Conservation (phyloP, 805 yeast genomes). For the Candida methanosorbosa region DNA sequence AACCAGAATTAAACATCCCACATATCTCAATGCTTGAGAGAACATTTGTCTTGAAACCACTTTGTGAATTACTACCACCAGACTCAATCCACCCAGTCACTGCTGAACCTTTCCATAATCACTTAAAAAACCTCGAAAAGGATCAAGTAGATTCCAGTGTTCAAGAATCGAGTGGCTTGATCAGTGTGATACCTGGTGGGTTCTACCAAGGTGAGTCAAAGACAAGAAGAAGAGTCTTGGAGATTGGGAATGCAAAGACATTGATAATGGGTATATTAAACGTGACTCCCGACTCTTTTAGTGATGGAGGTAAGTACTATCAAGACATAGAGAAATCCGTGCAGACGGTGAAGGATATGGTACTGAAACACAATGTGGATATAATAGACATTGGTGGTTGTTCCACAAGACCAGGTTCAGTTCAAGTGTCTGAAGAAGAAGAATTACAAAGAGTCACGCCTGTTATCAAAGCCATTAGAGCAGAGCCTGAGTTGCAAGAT, state of each 20-base stretch:
- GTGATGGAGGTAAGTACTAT: conserved; percentile 66
- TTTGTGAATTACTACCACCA: conserved; percentile 71
- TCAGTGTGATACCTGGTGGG: conserved; percentile 45
- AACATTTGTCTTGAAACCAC: conserved; percentile 82
- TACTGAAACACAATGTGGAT: conserved; percentile 52
- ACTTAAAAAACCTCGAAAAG: conserved; percentile 41
- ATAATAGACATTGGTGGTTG: conserved; percentile 93
- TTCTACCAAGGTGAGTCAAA: conserved; percentile 13
- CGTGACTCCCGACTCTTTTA: conserved; percentile 90
- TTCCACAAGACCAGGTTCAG: conserved; percentile 83
- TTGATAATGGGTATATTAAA: conserved; percentile 82
- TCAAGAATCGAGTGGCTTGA: conserved; percentile 43
- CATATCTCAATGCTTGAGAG: conserved; percentile 86
- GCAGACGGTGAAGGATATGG: conserved; percentile 37
- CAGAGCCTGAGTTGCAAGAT: conserved; percentile 22
- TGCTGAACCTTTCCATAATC: conserved; percentile 70
- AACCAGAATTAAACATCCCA: conserved; percentile 61
- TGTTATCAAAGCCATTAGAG: conserved; percentile 52
- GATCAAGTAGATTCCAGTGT: conserved; percentile 25
- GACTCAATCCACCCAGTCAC: conserved; percentile 72
- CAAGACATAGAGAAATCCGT: conserved; percentile 28
- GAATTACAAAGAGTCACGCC: conserved; percentile 70
- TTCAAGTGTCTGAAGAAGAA: conserved; percentile 49
- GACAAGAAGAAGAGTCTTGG: too few species aligned
- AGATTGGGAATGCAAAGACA: conserved; percentile 32